A percentile compares a stretch with the other conserved stretches of the same genome.
These are phyloP conservation scores for Paecilomyces formosus DNA, from an alignment of 2,329 filamentous ascomycete species.

Conservation along the genomic window DNA sequence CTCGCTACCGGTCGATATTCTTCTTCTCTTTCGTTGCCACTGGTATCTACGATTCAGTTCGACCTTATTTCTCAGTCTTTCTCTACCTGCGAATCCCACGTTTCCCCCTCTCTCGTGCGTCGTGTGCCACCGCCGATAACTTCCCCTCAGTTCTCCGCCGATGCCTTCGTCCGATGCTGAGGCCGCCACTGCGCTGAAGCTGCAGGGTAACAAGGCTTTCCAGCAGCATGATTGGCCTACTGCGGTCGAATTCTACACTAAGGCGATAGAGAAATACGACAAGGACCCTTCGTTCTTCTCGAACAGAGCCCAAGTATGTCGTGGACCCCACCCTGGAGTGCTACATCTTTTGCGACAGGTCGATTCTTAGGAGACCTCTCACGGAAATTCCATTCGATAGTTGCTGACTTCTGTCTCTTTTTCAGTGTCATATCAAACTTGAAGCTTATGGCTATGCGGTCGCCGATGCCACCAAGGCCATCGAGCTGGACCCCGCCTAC, in stretches of 20 bases:
- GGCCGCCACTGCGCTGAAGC: conserved; percentile 77
- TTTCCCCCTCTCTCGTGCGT: conserved; percentile 7
- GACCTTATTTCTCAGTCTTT: not conserved
- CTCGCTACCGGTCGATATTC: not conserved
- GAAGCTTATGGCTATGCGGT: conserved; percentile 93
- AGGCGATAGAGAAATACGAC: conserved; percentile 79
- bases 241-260: conserved; percentile 75
- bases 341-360: conserved; percentile 27
- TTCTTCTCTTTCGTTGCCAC: not conserved
- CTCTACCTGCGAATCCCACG: not conserved
- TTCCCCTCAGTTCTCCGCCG: conserved; percentile 3
- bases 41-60: not conserved
- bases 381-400: not conserved
- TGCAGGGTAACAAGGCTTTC: conserved; percentile 92
- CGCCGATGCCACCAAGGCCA: conserved; percentile 79
- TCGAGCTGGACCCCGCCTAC: conserved; percentile 80
- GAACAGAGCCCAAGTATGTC: conserved; percentile 82
- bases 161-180: conserved; percentile 45
- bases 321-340: conserved; percentile 5
- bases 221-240: conserved; percentile 75
- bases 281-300: conserved; percentile 85
- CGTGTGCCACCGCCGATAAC: not conserved
- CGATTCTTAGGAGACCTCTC: conserved; percentile 38
- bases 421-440: conserved; percentile 84
- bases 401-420: conserved; percentile 8